Percentiles rank a stretch among this genome's conserved stretches.
These are phyloP conservation scores for Secale cereale DNA, from an alignment of 176 grass and related monocot genomes.

Conservation along the genomic window DNA sequence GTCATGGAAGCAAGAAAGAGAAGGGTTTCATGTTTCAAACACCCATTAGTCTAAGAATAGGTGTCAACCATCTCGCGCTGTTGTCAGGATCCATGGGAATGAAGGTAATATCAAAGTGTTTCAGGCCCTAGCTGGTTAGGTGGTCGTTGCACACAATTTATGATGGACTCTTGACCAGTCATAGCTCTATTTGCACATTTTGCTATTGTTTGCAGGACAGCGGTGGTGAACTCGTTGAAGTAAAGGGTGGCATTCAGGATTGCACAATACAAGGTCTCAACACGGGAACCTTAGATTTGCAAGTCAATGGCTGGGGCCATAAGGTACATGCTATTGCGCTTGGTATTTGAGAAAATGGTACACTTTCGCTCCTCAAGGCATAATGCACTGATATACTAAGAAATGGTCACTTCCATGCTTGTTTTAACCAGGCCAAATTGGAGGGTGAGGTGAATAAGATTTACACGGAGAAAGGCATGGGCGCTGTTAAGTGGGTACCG, in stretches of 20 bases:
- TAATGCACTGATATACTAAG: neutral
- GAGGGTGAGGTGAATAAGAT: slow-evolving; percentile 60
- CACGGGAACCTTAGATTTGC: slow-evolving; percentile 84
- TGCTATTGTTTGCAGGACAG: slow-evolving; percentile 58
- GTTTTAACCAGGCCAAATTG: slow-evolving; percentile 50
- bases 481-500: slow-evolving; percentile 2
- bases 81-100: slow-evolving; percentile 39
- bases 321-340: slow-evolving; percentile 45
- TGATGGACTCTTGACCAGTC: neutral
- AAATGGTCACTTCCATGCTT: slow-evolving; percentile 1
- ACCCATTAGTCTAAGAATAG: neutral
- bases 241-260: slow-evolving; percentile 13
- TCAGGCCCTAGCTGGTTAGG: neutral
- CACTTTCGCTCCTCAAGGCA: neutral
- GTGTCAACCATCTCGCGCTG: slow-evolving; percentile 58
- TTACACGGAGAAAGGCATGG: slow-evolving; percentile 42
- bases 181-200: slow-evolving; percentile 12
- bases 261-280: slow-evolving; percentile 76
- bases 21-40: slow-evolving; percentile 49
- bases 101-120: slow-evolving; percentile 11
- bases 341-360: neutral
- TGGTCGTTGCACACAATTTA: neutral
- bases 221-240: slow-evolving; percentile 10
- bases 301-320: slow-evolving; percentile 70
- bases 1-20: slow-evolving; percentile 60